Evolutionary conservation across 345 rosid species (phyloP), one percentile per base, ranked within the genome.

Genomic region (Gossypium ekmanianum): DNA sequence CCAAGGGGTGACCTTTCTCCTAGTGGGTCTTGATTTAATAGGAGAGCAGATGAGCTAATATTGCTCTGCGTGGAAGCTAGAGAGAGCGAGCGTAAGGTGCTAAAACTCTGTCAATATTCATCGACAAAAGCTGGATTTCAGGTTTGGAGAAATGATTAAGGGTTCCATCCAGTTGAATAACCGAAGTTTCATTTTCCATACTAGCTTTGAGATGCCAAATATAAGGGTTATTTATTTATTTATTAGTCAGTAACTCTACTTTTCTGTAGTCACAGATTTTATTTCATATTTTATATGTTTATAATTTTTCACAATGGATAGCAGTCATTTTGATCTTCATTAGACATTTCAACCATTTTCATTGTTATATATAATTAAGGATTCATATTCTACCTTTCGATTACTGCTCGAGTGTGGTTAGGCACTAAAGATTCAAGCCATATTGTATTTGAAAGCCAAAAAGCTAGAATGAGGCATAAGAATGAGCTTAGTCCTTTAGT

Each of bases 11-110:
- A 88, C 94, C 5, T 92, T 92, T 77, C 97, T 92, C 64, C 79
- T 92, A 0, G 97, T 90, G 43, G 97, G 97, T 75, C 89, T 92
- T 51, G 97, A 92, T 82, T 83, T 90, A 54, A 90, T 92, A 0
- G 97, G 97, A 12, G 94, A 93, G 76, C 98, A 93, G 79, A 85
- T 93, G 93, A 88, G 89, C 77, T 89, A 78, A 79, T 68, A 27
- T 34, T 34, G 41, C 41, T 34, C 7, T 7, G 20, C 59, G 43
- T 1, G 24, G 5, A 55, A 55, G 22, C 59, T 18, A 55, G 11
- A 55, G 59, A 18, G 7, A 6, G 39, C 39, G 51, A 47, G 51
- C 51, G 3, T 10, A 47, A n/a, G 11, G 26, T n/a, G 59, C 59
- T 55, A n/a, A 55, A 55, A 55, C 11, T 55, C 11, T 8, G 11